Evolutionary conservation across 345 rosid genomes (phyloP), one percentile per base, ranked within the genome.

Genomic region (Corchorus olitorius): DNA sequence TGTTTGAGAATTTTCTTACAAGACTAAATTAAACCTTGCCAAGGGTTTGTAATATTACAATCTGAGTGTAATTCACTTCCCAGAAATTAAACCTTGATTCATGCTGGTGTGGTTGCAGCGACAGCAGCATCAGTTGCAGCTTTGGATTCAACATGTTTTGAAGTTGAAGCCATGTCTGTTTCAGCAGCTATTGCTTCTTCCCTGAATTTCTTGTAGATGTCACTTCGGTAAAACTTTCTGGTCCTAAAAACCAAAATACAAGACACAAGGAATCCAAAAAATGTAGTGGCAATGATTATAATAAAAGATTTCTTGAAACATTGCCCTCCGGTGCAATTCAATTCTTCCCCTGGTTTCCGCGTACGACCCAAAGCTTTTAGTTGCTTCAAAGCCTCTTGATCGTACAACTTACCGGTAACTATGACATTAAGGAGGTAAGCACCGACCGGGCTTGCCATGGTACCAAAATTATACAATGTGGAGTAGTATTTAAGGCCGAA

Each of bases 401-500:
- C 91, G 13, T 86, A 88, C 19, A 88, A 79, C 74, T 70, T 73
- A 65, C 91, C 88, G 0, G 89, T 76, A 11, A 88, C 85, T 35
- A 81, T 73, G 35, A 86, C 88, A 64, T 81, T 88, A 45, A 86
- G 72, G 69, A 88, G 63, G 46, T 86, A 88, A 8, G 88, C 54
- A 43, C 91, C 89, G 59, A 84, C 72, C 1, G 91, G 88, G 43
- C 88, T 84, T 0, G 88, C 81, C n/a, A 81, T 67, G 2, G 84
- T 75, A 4, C 88, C 89, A 3, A 88, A 61, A 41, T 86, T 86
- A 69, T 84, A 83, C 81, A 88, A 62, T 0, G 87, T 88, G 2
- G 89, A 76, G 78, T 88, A 88, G 73, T 84, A 82, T 74, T 86
- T 86, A 4, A 88, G 87, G 12, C 91, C 91, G 16, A 88, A 86